phyloP scores from a whole-genome alignment of 1,284 basidiomycete species.

The Apiotrichum sp. region DNA sequence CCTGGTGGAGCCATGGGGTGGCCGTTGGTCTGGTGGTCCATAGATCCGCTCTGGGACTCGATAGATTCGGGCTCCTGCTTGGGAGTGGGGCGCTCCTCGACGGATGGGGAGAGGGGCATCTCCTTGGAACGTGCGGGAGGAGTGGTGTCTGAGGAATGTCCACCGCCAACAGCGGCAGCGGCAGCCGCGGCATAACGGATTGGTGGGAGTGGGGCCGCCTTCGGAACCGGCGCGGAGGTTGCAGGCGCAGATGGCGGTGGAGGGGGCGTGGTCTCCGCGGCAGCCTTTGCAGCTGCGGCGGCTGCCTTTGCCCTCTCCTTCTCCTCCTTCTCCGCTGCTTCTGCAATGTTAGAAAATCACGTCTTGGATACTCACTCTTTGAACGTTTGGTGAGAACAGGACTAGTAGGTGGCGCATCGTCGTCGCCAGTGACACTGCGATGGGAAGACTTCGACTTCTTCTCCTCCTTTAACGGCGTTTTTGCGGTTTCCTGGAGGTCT shows the following conservation, averaged over 20 bases:
- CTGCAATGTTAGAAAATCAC: background rate
- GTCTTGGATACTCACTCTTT: slow-evolving; percentile 11
- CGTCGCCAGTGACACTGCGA: slow-evolving; percentile 1
- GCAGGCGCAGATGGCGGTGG: slow-evolving; percentile 45
- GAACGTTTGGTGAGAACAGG: slow-evolving; percentile 30
- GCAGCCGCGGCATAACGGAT: slow-evolving; percentile 89
- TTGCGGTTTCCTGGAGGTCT: slow-evolving; percentile 31
- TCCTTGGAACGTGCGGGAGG: slow-evolving; percentile 49
- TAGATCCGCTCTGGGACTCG: slow-evolving; percentile 1
- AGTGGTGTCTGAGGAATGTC: slow-evolving; percentile 56
- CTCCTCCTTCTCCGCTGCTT: slow-evolving; percentile 15
- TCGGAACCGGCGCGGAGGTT: slow-evolving; percentile 33
- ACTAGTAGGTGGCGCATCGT: slow-evolving; percentile 25
- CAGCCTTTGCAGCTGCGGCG: slow-evolving; percentile 14
- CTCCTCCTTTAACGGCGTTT: slow-evolving; percentile 39
- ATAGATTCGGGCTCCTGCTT: slow-evolving; percentile 3
- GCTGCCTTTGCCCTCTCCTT: slow-evolving; percentile 9
- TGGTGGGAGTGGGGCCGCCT: slow-evolving; percentile 56
- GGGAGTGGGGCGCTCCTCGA: slow-evolving; percentile 4
- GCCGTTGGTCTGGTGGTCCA: slow-evolving; percentile 10
- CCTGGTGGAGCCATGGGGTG: slow-evolving; percentile 24
- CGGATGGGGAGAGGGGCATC: slow-evolving; percentile 8
- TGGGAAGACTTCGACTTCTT: slow-evolving; percentile 22
- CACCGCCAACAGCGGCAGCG: slow-evolving; percentile 61
- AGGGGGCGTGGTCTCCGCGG: slow-evolving; percentile 14